Evolutionary conservation across 2,329 filamentous ascomycete genomes (phyloP), one percentile per base, ranked within the genome.

Genomic region (Ambrosiella xylebori): DNA sequence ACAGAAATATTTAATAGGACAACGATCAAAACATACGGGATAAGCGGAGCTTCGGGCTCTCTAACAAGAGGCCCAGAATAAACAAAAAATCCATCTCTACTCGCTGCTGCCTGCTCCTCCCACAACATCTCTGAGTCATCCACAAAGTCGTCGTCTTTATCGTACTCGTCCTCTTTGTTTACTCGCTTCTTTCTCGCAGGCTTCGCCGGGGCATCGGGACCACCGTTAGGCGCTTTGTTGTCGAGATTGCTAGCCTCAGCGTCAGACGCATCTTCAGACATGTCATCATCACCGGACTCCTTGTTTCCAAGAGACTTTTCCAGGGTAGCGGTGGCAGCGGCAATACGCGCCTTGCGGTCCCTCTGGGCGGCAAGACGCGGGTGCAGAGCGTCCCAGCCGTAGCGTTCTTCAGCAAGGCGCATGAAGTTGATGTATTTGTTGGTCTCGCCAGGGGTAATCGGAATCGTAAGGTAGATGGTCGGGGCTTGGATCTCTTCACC

Each of bases 381-480:
- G 67, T 97, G 90, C 40, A 97, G 76, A 0, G 91, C 93, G 61
- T 94, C 89, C 76, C 91, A 95, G 27, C 93, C 93, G 68, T 96
- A 97, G 62, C 85, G 86, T 62, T 94, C 89, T 70, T 95, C 88
- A 9, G 94, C 93, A 70, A 97, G 77, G 50, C 88, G 87, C 65
- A 91, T 90, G 63, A 97, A 96, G 69, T 97, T 97, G 71, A 98
- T 82, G 61, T 94, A 91, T 63, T 91, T 88, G 68, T 95, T 95
- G 40, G 81, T 85, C 64, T 87, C 82, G 45, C 88, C 87, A 4
- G 65, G 63, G 59, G 84, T 80, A 44, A 98, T 77, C 0, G 86
- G 82, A 59, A 98, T 84, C 58, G 86, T 83, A 15, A 98, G 77
- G 57, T 94, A 79, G 62, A 98, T 95, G 3, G 82, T 95, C 45